Evolutionary conservation across 2,329 filamentous ascomycete genomes (phyloP).

Genomic region (Stagonosporopsis cucurbitacearum): DNA sequence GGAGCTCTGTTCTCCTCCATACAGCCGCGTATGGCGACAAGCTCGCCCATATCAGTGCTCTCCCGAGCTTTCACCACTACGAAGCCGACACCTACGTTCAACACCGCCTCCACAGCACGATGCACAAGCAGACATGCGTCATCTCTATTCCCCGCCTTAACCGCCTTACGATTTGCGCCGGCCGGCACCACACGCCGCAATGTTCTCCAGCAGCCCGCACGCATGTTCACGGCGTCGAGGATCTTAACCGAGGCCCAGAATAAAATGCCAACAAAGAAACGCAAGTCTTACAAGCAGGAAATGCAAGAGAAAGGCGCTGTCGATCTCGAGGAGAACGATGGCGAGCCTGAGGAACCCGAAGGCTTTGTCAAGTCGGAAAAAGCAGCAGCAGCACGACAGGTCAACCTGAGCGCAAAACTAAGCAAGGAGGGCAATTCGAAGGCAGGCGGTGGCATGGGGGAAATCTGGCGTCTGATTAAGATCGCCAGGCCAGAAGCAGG

Average conservation of each 20-base stretch:
- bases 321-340: conserved; percentile 49
- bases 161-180: conserved; percentile 22
- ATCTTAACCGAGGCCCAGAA: conserved; percentile 34
- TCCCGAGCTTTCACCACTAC: conserved; percentile 26
- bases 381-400: conserved; percentile 82
- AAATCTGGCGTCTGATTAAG: conserved; percentile 86
- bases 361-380: conserved; percentile 79
- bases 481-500: conserved; percentile 86
- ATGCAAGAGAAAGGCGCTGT: conserved; percentile 47
- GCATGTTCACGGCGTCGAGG: conserved; percentile 39
- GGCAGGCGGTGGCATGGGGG: conserved; percentile 65
- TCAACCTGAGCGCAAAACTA: conserved; percentile 87
- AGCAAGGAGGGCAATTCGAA: conserved; percentile 64
- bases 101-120: background rate
- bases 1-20: conserved; percentile 45
- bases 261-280: conserved; percentile 26
- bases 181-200: conserved; percentile 34
- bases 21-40: conserved; percentile 33
- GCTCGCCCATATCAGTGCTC: conserved; percentile 19
- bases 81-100: conserved; percentile 9
- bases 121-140: conserved; percentile 15
- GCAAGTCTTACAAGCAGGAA: conserved; percentile 49
- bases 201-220: conserved; percentile 33
- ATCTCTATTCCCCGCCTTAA: conserved; percentile 22
- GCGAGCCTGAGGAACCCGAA: conserved; percentile 63